Evolutionary conservation across 192 early-diverging fungal species (phyloP).

Genomic region (Podila verticillata): DNA sequence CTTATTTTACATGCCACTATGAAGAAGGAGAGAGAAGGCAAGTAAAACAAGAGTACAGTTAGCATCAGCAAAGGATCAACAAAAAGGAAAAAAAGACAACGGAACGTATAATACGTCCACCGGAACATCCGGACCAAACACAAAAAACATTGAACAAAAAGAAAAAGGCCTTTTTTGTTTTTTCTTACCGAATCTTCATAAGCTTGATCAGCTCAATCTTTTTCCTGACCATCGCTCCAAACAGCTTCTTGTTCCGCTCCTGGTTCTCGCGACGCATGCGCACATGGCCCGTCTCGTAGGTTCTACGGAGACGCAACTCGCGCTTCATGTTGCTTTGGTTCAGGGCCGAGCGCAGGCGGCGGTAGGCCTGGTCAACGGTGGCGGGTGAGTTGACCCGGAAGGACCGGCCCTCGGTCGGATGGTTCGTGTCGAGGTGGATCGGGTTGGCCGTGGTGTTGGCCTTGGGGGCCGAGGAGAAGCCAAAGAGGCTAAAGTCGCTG

Average conservation of each 20-base stretch:
- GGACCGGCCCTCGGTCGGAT: conserved; percentile 38
- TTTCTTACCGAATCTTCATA: conserved; percentile 46
- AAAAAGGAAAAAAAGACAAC: neutral
- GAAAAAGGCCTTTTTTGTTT: too few relatives aligned
- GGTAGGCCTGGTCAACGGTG: conserved; percentile 25
- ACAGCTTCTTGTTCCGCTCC: conserved; percentile 46
- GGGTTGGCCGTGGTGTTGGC: conserved; percentile 47
- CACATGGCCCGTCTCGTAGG: conserved; percentile 32
- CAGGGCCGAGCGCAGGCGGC: conserved; percentile 23
- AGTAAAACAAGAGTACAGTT: neutral
- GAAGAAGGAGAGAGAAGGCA: neutral
- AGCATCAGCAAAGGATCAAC: neutral
- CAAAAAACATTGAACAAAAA: too few relatives aligned
- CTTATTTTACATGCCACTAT: conserved; percentile 41
- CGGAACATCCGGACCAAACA: too few relatives aligned
- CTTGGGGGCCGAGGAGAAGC: conserved; percentile 4
- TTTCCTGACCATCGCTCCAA: conserved; percentile 47
- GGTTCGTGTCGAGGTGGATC: conserved; percentile 43
- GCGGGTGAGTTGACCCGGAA: conserved; percentile 21
- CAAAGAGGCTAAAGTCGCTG: conserved; percentile 19
- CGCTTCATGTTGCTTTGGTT: conserved; percentile 48
- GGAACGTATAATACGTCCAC: too few relatives aligned
- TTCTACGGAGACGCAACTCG: conserved; percentile 32
- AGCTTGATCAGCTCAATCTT: conserved; percentile 51
- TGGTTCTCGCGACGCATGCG: conserved; percentile 47